Evolutionary conservation across 1,284 basidiomycete genomes (phyloP).

Genomic region (Ustilago nuda): DNA sequence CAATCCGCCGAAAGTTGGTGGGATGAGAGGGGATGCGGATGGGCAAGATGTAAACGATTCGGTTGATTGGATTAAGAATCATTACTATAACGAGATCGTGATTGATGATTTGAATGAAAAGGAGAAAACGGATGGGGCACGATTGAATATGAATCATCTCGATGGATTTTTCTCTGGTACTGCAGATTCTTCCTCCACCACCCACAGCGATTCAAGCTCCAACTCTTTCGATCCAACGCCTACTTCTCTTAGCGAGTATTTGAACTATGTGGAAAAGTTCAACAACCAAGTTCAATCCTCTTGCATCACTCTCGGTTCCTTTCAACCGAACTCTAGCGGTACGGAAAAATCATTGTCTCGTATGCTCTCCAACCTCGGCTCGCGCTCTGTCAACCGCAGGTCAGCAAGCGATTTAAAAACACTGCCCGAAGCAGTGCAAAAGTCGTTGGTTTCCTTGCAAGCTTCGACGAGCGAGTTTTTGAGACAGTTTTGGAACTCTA

Average conservation of each 20-base stretch:
- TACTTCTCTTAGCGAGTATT: conserved; percentile 16
- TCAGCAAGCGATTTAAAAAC: conserved; percentile 70
- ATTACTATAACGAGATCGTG: conserved; percentile 79
- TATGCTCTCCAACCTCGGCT: conserved; percentile 30
- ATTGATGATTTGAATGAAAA: conserved; percentile 85
- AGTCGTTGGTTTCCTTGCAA: conserved; percentile 86
- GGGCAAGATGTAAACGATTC: conserved; percentile 29
- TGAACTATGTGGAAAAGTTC: conserved; percentile 22
- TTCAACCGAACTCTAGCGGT: conserved; percentile 4
- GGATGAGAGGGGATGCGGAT: conserved; percentile 14
- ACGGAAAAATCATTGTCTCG: conserved; percentile 15
- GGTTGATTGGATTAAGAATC: conserved; percentile 41
- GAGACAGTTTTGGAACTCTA: conserved; percentile 91
- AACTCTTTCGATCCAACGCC: conserved; percentile 4
- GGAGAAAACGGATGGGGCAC: conserved; percentile 76
- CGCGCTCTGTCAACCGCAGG: conserved; percentile 15
- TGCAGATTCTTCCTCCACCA: not conserved
- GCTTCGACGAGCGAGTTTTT: conserved; percentile 95
- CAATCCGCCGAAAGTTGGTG: conserved; percentile 26
- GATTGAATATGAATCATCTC: conserved; percentile 77
- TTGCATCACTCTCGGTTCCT: conserved; percentile 13
- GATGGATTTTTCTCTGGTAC: conserved; percentile 35
- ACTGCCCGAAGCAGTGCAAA: conserved; percentile 81
- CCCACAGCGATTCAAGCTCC: not conserved
- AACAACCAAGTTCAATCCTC: conserved; percentile 2